These are phyloP conservation scores for Suhomyces kunorum DNA, from an alignment of 1,139 yeast genomes.

Conservation along the genomic window DNA sequence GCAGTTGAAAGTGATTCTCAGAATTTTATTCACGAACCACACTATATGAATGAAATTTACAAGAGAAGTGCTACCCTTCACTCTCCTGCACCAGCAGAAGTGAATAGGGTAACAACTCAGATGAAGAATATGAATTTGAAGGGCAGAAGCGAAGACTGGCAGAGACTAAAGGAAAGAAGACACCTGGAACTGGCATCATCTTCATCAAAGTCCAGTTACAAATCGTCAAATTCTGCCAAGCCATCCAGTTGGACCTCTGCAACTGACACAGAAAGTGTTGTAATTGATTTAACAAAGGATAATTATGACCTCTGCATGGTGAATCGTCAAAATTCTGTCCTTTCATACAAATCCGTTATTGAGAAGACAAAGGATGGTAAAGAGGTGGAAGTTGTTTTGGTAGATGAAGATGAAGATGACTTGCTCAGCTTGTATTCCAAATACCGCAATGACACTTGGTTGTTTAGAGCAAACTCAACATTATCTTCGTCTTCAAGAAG, in stretches of 20 bases:
- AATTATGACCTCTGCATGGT: conserved; percentile 39
- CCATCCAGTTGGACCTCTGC: conserved; percentile 22
- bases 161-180: not conserved
- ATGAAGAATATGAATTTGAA: conserved; percentile 12
- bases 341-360: conserved; percentile 42
- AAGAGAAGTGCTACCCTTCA: conserved; percentile 10
- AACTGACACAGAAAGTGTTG: conserved; percentile 40
- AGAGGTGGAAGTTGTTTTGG: conserved; percentile 47
- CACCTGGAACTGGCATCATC: conserved; percentile 4
- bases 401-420: conserved; percentile 43
- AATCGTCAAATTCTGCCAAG: conserved; percentile 31
- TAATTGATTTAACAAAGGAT: conserved; percentile 48
- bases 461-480: conserved; percentile 21
- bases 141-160: not conserved
- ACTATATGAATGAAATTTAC: conserved; percentile 15
- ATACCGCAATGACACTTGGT: conserved; percentile 36
- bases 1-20: conserved; percentile 23
- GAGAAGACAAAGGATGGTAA: conserved; percentile 44
- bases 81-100: conserved; percentile 5
- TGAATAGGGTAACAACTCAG: conserved; percentile 11
- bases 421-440: conserved; percentile 47
- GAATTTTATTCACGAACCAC: conserved; percentile 9
- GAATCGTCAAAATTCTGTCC: conserved; percentile 36
- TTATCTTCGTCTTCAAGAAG: conserved; percentile 14
- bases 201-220: conserved; percentile 32